Evolutionary conservation across 2,329 filamentous ascomycete species (phyloP), one percentile per base, ranked within the genome.

Genomic region (Madurella fahalii): DNA sequence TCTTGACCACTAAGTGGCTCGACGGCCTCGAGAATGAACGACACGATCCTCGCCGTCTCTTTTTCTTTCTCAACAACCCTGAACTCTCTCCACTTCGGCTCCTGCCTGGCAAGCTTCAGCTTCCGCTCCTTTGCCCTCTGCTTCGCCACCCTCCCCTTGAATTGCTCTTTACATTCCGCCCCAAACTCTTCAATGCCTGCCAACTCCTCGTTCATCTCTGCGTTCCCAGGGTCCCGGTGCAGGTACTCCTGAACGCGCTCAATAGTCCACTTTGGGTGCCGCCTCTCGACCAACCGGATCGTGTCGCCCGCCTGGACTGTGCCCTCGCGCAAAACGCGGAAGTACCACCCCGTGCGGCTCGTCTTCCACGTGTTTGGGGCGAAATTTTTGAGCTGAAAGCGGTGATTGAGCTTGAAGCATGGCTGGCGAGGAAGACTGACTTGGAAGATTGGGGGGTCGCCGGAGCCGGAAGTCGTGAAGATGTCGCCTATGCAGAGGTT

Each of bases 341-440:
- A 86, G 64, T 86, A 81, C 84, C 83, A 87, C 0, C 84, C 84
- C 0, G 83, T 86, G 1, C 83, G 77, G 54, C 79, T 79, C 2
- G 71, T 72, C 57, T 76, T 74, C 68, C 80, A 84, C 0, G 81
- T 80, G 17, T 75, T 71, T 0, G 78, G 78, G 4, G 83, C 80
- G 67, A 87, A 85, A 57, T 83, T 79, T 61, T 81, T 81, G 9
- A 85, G 70, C 34, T 78, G 74, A 66, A 87, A 87, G 1, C 84
- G 81, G 61, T 86, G 83, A 64, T 87, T 87, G 9, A 87, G 75
- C 64, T 87, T 87, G 71, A 80, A 87, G 69, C 84, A 87, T 9
- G 84, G 84, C 60, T 83, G 78, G 15, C 84, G 76, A 0, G 84
- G 84, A 20, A 85, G 70, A 58, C 77, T 80, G 20, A 86, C 79